Evolutionary conservation across 129 eudicot species (phyloP), one percentile per base, ranked within the genome.

Genomic region (Tanacetum coccineum): DNA sequence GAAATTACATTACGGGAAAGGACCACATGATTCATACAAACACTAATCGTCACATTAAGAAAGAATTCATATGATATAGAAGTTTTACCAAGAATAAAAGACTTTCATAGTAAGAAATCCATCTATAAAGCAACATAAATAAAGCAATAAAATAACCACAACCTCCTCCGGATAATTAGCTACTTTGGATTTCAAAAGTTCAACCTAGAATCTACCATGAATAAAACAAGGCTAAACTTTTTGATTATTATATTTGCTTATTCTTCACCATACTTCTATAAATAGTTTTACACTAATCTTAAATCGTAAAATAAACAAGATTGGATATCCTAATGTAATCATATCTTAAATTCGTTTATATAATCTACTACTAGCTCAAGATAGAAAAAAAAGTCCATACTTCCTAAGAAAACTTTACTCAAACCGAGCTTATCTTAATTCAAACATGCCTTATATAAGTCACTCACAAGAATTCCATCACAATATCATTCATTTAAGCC

Each of bases 21-120:
- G 42, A 22, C 42, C 70, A 65, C 68, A 13, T 47, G 9, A 67
- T 67, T 32, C 54, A 49, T 13, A 49, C 1, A 9, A 9, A 49
- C 8, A 49, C 6, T n/a, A 49, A 14, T 9, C 42, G 42, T 36
- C 9, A 36, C 42, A 36, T 36, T 36, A 36, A 36, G n/a, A 49
- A 49, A 49, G 54, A 49, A 13, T 49, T 36, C 62, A 36, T 32
- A 67, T 18, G 71, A 49, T 51, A 3, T n/a, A 4, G 48, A 26
- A 66, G 71, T 30, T 66, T 26, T 49, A 66, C 71, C 71, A 50
- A 50, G 20, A 50, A 14, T 9, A 26, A 49, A n/a, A 36, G 42
- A 36, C 42, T 7, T 6, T 6, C 9, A 2, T 36, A 36, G 42
- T 6, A 6, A 1, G 30, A 67, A 52, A 67, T 32, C 45, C 32